Evolutionary conservation across 305 asterid species (phyloP).

Genomic region (Euphrasia arctica): DNA sequence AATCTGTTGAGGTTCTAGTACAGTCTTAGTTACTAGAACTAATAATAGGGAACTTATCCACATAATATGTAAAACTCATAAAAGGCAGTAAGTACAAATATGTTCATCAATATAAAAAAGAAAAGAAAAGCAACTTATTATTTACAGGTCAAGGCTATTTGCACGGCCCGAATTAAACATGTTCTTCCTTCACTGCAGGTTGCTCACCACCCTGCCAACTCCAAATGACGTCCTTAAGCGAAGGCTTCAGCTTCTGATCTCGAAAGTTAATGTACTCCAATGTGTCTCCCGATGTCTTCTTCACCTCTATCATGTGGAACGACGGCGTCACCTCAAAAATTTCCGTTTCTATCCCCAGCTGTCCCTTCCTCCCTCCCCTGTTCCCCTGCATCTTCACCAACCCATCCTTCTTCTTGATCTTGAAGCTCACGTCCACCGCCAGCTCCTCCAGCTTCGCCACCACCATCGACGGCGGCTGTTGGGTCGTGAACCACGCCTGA

Average conservation of each 20-base stretch:
- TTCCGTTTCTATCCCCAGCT: slow-evolving; percentile 39
- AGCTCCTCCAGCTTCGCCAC: slow-evolving; percentile 44
- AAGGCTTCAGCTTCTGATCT: slow-evolving; percentile 45
- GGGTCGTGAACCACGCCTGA: slow-evolving; percentile 40
- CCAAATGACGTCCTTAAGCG: slow-evolving; percentile 47
- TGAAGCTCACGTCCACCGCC: slow-evolving; percentile 37
- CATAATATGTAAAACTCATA: too few species aligned
- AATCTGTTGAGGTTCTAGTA: too few species aligned
- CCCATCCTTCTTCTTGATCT: slow-evolving; percentile 34
- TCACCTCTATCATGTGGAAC: slow-evolving; percentile 51
- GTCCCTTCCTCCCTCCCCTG: slow-evolving; percentile 41
- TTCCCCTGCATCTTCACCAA: slow-evolving; percentile 40
- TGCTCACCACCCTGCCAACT: slow-evolving; percentile 36
- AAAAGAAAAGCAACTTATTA: too few species aligned
- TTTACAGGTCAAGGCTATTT: not conserved
- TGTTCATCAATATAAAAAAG: too few species aligned
- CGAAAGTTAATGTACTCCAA: slow-evolving; percentile 42
- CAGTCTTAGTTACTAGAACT: too few species aligned
- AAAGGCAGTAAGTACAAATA: too few species aligned
- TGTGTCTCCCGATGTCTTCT: slow-evolving; percentile 45
- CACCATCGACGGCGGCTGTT: slow-evolving; percentile 29
- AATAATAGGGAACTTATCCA: too few species aligned
- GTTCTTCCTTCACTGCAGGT: not conserved
- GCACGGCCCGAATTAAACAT: not conserved
- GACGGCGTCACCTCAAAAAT: slow-evolving; percentile 49